Base-by-base conservation (phyloP, 768 basidiomycete species). In the Tephrocybe sp. region DNA sequence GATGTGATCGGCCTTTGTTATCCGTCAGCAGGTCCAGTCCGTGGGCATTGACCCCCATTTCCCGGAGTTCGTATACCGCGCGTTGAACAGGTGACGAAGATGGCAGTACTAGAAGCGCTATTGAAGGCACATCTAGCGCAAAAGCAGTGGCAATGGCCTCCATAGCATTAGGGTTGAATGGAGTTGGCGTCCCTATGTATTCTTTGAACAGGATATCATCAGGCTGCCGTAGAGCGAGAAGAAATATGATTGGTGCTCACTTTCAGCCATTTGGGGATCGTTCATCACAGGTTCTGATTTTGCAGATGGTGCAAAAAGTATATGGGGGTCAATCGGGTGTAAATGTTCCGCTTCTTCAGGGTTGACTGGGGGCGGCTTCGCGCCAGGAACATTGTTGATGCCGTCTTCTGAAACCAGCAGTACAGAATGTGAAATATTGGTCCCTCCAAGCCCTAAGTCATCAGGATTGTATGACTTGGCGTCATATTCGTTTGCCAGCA, bases 101-200 rank as follows among this genome's bases (percentile, higher is more conserved):
- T 3, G 83, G 84, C 33, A 91, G 62, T 14, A 89, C 83, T n/a
- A 91, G 70, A 14, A 91, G 69, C 16, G 80, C 89, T 11, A 80
- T 60, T 35, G 75, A 73, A 34, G 86, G 83, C 17, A 91, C 89
- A 48, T 89, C 87, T 16, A 89, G 62, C 14, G 87, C 89, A 62
- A 91, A 85, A 4, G 75, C 73, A 9, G 80, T 76, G 5, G 85
- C 88, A 42, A 91, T 74, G 2, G 84, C 83, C 62, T 91, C 89
- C 56, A 90, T 60, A 30, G 74, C 67, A 53, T 73, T 70, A 5
- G 77, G 72, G 59, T 81, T 77, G 55, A 85, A 77, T 13, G 79
- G 78, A 33, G 83, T 78, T 34, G 74, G 67, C 2, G 72, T 75
- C 32, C 62, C 67, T 13, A 62, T 56, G 59, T 77, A 70, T 58